Conservation (phyloP, 2,329 filamentous ascomycete genomes). For the Ilyonectria robusta region DNA sequence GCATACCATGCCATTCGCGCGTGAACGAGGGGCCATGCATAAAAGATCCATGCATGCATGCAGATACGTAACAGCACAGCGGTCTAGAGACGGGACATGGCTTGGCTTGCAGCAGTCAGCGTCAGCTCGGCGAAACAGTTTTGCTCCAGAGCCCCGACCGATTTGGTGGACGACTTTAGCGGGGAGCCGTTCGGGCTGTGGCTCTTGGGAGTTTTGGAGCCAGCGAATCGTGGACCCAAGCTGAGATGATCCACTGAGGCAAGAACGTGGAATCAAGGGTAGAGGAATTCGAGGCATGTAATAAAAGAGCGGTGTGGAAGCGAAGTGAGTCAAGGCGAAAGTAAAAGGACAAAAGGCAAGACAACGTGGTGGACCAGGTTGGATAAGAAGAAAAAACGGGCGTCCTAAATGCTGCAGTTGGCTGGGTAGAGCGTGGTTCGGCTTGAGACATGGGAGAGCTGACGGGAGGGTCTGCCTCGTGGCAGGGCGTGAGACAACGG, state of each 20-base stretch:
- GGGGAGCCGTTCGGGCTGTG: slow-evolving; percentile 25
- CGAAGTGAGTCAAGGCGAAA: slow-evolving; percentile 24
- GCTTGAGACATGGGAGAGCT: slow-evolving; percentile 35
- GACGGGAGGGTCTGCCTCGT: slow-evolving; percentile 33
- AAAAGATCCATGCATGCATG: slow-evolving; percentile 44
- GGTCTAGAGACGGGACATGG: slow-evolving; percentile 35
- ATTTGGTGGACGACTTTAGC: slow-evolving; percentile 26
- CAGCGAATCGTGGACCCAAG: slow-evolving; percentile 36
- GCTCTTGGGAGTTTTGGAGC: slow-evolving; percentile 32
- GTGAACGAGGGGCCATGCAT: slow-evolving; percentile 46
- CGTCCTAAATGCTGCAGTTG: slow-evolving; percentile 28
- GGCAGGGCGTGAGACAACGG: slow-evolving; percentile 37
- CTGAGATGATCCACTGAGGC: slow-evolving; percentile 36
- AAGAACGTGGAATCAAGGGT: slow-evolving; percentile 27
- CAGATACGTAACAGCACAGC: slow-evolving; percentile 46
- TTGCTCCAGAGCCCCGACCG: slow-evolving; percentile 19
- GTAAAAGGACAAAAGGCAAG: slow-evolving; percentile 37
- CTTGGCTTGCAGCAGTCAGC: slow-evolving; percentile 34
- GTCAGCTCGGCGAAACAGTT: slow-evolving; percentile 25
- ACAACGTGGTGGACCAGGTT: slow-evolving; percentile 39
- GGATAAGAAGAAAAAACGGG: slow-evolving; percentile 23
- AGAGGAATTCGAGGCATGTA: slow-evolving; percentile 38
- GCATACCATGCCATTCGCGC: slow-evolving; percentile 41
- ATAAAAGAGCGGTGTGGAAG: slow-evolving; percentile 48
- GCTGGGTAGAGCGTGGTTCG: slow-evolving; percentile 38